These are phyloP conservation scores for Vinca minor DNA, from an alignment of 257 asterid genomes.

Conservation along the genomic window DNA sequence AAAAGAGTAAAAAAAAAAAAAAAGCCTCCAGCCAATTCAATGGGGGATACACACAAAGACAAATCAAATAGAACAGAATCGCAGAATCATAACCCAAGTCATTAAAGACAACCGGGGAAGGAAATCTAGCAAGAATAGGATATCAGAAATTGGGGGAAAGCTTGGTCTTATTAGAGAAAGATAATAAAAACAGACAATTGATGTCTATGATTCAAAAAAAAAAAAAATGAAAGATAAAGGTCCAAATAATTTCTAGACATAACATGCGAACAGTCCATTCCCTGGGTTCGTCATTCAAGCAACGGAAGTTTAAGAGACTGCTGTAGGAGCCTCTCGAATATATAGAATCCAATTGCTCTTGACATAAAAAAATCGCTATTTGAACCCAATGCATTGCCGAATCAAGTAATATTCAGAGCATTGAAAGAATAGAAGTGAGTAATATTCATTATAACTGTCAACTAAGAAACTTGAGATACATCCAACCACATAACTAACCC, in stretches of 20 bases:
- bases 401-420: neutral
- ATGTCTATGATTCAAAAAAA: neutral
- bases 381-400: neutral
- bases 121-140: neutral
- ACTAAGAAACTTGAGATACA: neutral
- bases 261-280: too few species aligned
- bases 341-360: neutral
- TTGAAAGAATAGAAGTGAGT: neutral
- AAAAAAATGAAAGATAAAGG: too few species aligned
- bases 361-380: neutral
- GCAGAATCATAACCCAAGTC: neutral
- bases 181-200: neutral
- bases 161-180: neutral
- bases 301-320: neutral
- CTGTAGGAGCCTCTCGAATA: too few species aligned
- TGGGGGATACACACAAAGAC: neutral
- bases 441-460: neutral
- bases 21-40: neutral
- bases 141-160: too few species aligned
- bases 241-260: neutral
- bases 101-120: neutral
- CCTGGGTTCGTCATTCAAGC: too few species aligned
- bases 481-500: too few species aligned
- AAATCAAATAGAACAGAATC: neutral
- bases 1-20: neutral